Evolutionary conservation across 257 asterid species (phyloP).

Genomic region (Solanum paucissectum): DNA sequence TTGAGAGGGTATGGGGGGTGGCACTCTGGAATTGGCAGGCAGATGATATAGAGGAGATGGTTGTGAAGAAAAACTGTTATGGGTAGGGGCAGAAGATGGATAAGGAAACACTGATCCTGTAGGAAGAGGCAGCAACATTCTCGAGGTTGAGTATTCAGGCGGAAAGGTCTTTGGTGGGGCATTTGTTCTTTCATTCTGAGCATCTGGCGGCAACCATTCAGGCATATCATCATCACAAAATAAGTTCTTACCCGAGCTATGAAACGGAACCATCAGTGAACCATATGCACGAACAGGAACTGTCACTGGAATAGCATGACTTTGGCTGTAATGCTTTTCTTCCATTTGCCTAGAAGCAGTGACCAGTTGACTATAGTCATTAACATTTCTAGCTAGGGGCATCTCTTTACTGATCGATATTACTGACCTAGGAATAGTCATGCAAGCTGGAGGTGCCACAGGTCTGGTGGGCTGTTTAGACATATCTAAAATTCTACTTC

Average conservation of each 20-base stretch:
- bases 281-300: not conserved
- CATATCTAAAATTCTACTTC: not conserved
- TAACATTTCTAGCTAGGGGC: not conserved
- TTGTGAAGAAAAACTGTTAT: not conserved
- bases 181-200: not conserved
- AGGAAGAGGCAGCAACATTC: not conserved
- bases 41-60: not conserved
- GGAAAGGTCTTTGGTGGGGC: not conserved
- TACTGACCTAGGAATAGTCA: not conserved
- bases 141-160: not conserved
- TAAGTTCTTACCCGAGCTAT: not conserved
- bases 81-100: not conserved
- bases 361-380: not conserved
- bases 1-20: not conserved
- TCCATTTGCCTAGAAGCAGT: not conserved
- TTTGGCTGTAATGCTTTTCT: not conserved
- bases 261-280: not conserved
- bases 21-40: not conserved
- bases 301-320: not conserved
- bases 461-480: not conserved
- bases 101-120: not conserved
- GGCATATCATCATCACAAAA: conserved; percentile 20
- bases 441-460: not conserved
- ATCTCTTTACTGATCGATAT: not conserved
- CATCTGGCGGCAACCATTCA: conserved; percentile 18